Percentiles rank a stretch among this genome's conserved stretches.
Evolutionary conservation across 352 stramenopile species (phyloP).

Genomic region (Phytopythium kandeliae): DNA sequence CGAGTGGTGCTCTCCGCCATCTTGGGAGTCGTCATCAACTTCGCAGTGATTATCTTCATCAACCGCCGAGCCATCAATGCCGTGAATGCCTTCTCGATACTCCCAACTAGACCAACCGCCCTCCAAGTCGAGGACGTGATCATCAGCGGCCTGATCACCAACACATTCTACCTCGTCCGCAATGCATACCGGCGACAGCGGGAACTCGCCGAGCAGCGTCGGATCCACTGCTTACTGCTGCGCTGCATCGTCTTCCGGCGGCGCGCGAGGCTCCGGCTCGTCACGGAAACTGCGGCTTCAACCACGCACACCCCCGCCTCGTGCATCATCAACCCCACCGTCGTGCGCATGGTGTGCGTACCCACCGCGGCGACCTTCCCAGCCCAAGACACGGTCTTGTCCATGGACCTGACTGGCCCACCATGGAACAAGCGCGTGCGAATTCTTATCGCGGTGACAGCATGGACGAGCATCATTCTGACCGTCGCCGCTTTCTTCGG

Average conservation of each 20-base stretch:
- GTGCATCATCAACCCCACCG: not conserved
- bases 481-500: not conserved
- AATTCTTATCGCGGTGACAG: not conserved
- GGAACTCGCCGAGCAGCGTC: constrained; percentile 3
- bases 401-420: not conserved
- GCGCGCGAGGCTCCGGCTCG: constrained; percentile 2
- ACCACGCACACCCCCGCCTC: not conserved
- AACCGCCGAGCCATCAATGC: constrained; percentile 3
- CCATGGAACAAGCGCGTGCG: not conserved
- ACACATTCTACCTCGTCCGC: constrained; percentile 1
- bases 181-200: not conserved
- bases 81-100: not conserved
- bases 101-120: not conserved
- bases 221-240: not conserved
- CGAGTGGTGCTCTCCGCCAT: not conserved
- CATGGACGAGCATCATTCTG: not conserved
- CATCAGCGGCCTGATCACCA: constrained; percentile 3
- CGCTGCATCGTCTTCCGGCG: constrained; percentile 6
- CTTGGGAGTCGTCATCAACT: not conserved
- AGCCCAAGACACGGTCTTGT: not conserved
- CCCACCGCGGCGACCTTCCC: not conserved
- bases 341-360: not conserved
- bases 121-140: constrained; percentile 5
- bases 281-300: not conserved
- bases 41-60: not conserved